Percentiles rank a stretch among this genome's conserved stretches.
Conservation (phyloP, 129 eudicot species). For the Escallonia herrerae region DNA sequence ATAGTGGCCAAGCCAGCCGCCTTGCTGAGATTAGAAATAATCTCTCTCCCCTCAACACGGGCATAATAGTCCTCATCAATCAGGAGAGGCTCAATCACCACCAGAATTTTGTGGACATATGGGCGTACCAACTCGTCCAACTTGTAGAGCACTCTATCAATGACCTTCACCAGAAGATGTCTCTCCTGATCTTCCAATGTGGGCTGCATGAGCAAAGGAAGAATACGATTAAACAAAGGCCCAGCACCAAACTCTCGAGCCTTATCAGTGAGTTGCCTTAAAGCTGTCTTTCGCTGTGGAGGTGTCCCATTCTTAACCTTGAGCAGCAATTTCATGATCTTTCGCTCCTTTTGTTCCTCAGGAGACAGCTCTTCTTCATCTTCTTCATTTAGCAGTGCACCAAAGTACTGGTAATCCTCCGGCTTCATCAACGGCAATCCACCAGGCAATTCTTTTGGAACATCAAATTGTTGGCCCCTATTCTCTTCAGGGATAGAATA, state of each 20-base stretch:
- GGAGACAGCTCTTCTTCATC: conserved; percentile 80
- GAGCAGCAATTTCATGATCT: conserved; percentile 84
- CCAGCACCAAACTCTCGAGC: conserved; percentile 99
- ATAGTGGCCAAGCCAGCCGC: conserved; percentile 96
- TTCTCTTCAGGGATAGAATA: conserved; percentile 86
- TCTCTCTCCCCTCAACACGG: conserved; percentile 96
- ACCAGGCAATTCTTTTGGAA: conserved; percentile 85
- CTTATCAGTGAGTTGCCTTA: conserved; percentile 88
- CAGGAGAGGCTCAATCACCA: conserved; percentile 83
- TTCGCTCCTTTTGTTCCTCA: conserved; percentile 87
- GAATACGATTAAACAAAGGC: conserved; percentile 73
- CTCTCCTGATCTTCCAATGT: conserved; percentile 93
- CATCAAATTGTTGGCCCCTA: conserved; percentile 81
- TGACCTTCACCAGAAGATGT: conserved; percentile 88
- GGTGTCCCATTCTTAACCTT: conserved; percentile 97
- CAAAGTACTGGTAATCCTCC: conserved; percentile 84
- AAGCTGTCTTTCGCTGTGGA: conserved; percentile 94
- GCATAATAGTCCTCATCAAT: conserved; percentile 97
- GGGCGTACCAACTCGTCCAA: conserved; percentile 88
- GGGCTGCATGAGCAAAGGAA: conserved; percentile 96
- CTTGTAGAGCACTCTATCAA: conserved; percentile 85
- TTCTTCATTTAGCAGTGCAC: conserved; percentile 67
- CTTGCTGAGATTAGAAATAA: conserved; percentile 90
- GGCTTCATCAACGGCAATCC: conserved; percentile 91
- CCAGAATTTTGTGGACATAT: conserved; percentile 80